Conservation (phyloP, 75 land plant species). For the Gnetum montanum region DNA sequence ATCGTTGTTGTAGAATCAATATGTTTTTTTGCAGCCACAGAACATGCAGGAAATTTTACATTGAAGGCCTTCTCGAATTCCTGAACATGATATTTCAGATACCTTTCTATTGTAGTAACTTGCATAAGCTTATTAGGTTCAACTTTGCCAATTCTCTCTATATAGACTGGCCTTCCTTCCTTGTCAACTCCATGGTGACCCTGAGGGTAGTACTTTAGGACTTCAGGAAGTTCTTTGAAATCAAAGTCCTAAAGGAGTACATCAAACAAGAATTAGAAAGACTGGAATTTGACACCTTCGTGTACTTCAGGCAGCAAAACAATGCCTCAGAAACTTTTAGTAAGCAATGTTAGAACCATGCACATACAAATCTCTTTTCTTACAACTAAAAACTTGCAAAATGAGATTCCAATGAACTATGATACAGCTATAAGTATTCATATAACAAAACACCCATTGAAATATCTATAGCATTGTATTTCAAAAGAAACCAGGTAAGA, state of each 20-base stretch:
- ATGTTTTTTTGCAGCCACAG: constrained; percentile 61
- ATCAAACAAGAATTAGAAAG: not conserved
- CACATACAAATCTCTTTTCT: too few relatives aligned
- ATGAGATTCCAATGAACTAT: too few relatives aligned
- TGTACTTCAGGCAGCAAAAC: too few relatives aligned
- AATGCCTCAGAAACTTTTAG: too few relatives aligned
- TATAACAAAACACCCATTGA: too few relatives aligned
- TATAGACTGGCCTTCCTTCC: constrained; percentile 71
- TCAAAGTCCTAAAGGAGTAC: constrained; percentile 35
- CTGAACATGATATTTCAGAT: constrained; percentile 54
- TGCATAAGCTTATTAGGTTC: constrained; percentile 49
- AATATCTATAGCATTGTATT: too few relatives aligned
- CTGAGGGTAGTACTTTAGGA: constrained; percentile 52
- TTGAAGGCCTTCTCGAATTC: constrained; percentile 58
- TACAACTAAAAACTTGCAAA: too few relatives aligned
- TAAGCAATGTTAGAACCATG: too few relatives aligned
- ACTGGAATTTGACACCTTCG: constrained; percentile 1
- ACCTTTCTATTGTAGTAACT: constrained; percentile 59
- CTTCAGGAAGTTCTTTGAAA: constrained; percentile 46
- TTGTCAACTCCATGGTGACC: constrained; percentile 82
- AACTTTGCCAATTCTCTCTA: constrained; percentile 57
- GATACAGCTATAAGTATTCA: too few relatives aligned
- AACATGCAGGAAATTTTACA: constrained; percentile 67
- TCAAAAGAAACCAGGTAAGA: too few relatives aligned
- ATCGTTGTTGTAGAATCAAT: constrained; percentile 66